These are phyloP conservation scores for Lanzia echinophila DNA, from an alignment of 2,329 filamentous ascomycete genomes.

Conservation along the genomic window DNA sequence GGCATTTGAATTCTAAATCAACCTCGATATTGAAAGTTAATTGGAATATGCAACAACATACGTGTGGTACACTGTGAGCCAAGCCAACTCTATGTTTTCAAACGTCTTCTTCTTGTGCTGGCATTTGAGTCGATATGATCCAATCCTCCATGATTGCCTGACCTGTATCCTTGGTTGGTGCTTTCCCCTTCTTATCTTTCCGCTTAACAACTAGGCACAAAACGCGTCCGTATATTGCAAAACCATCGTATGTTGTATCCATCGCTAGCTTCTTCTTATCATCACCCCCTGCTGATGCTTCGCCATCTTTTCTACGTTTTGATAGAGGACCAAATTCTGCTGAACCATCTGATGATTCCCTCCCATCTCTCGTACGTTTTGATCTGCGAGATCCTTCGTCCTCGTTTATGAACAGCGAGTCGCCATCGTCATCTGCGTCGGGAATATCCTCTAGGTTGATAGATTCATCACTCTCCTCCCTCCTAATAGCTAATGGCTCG, in stretches of 20 bases:
- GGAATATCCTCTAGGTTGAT: conserved; percentile 23
- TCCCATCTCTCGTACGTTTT: conserved; percentile 27
- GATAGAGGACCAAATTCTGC: conserved; percentile 28
- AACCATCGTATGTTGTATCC: conserved; percentile 87
- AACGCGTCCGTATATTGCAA: conserved; percentile 90
- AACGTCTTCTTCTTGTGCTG: conserved; percentile 18
- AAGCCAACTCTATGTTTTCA: not conserved
- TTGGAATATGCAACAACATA: no score
- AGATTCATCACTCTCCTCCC: conserved; percentile 23
- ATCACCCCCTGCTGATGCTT: conserved; percentile 36
- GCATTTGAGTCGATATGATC: conserved; percentile 72
- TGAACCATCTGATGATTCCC: conserved; percentile 17
- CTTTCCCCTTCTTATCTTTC: conserved; percentile 47
- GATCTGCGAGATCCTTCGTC: conserved; percentile 26
- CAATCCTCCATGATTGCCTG: conserved; percentile 78
- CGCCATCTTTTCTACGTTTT: conserved; percentile 40
- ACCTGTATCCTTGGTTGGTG: conserved; percentile 34
- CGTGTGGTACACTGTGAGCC: not conserved
- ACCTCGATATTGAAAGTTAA: no score
- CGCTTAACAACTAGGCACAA: conserved; percentile 84
- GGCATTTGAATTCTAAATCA: no score
- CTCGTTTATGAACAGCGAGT: conserved; percentile 32
- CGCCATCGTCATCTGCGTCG: conserved; percentile 16
- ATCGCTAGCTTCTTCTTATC: conserved; percentile 90
- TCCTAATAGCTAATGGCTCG: conserved; percentile 16